Evolutionary conservation across 2,329 filamentous ascomycete genomes (phyloP), one percentile per base, ranked within the genome.

Genomic region (Salinomyces thailandicus): DNA sequence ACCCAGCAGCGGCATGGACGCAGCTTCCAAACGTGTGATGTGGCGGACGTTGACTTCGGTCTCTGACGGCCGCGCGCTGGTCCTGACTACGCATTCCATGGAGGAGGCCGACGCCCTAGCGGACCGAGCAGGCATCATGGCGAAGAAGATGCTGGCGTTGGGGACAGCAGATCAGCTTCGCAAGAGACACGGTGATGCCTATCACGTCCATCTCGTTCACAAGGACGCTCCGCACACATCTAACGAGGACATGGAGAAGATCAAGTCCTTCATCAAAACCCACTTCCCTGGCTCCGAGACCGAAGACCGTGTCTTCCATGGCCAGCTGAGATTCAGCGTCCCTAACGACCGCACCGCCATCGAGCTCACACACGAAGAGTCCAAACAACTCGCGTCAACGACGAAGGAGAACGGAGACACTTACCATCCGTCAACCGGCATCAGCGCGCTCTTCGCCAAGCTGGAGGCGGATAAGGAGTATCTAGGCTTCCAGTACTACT

Each of bases 11-110:
- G 86, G 87, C 0, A 82, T 95, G 65, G 89, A 96, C 50, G 86
- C 87, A 0, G 85, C 85, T 0, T 81, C 85, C 0, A 95, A 95
- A 60, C 75, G 89, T 28, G 73, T 93, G 46, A 93, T 96, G 83
- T 95, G 89, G 89, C 76, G 76, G 38, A 93, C 86, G 0, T 68
- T 95, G 1, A 74, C 75, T 3, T 72, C 77, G 1, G 78, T 87
- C 3, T 78, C 81, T 0, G 73, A 77, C 0, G 85, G 85, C 0
- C 74, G 87, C n/a, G 83, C 80, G 0, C 75, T 95, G 12, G 68
- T 96, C 2, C 71, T 96, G 13, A 95, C 89, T 0, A 95, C 89
- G 0, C 89, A 96, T 59, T 84, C 77, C 33, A 94, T 95, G 86
- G 87, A 95, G 58, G 89, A 95, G 62, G 89, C 87, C 0, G 85